Percentiles rank a stretch among this genome's conserved stretches.
phyloP scores from a whole-genome alignment of 2,329 filamentous ascomycete species.

The Sclerotinia sclerotiorum region DNA sequence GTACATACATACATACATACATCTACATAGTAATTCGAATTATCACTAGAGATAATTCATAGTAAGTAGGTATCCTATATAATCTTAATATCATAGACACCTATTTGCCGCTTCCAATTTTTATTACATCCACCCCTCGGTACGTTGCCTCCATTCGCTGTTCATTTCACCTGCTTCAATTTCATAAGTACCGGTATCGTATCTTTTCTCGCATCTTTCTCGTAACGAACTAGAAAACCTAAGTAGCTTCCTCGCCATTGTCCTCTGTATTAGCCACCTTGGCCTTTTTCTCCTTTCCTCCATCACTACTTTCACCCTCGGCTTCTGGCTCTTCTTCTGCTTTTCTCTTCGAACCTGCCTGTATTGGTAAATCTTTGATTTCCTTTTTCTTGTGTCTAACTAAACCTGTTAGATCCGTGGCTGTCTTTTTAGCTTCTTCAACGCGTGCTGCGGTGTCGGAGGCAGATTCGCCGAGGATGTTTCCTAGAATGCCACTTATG shows the following conservation, averaged over 20 bases:
- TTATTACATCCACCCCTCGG: not conserved
- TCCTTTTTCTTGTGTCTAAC: constrained; percentile 64
- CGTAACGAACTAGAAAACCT: not conserved
- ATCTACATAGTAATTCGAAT: not conserved
- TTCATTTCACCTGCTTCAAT: not conserved
- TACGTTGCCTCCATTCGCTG: not conserved
- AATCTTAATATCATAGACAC: not conserved
- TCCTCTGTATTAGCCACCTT: constrained; percentile 35
- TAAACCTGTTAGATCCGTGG: constrained; percentile 69
- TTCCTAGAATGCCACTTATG: constrained; percentile 61
- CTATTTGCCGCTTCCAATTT: not conserved
- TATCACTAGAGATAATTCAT: not conserved
- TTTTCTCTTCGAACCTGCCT: constrained; percentile 53
- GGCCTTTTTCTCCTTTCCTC: constrained; percentile 39
- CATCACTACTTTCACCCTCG: constrained; percentile 17
- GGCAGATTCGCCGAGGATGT: constrained; percentile 61
- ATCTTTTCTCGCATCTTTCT: not conserved
- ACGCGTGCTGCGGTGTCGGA: constrained; percentile 62
- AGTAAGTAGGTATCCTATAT: not conserved
- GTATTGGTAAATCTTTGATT: constrained; percentile 42
- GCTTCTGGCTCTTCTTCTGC: constrained; percentile 45
- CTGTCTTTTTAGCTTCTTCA: constrained; percentile 61
- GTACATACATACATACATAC: not conserved
- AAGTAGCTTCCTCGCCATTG: not conserved
- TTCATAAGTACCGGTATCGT: not conserved